Percentiles rank a stretch among this genome's conserved stretches.
Conservation (phyloP, 2,329 filamentous ascomycete genomes). For the Elsinoe batatas region DNA sequence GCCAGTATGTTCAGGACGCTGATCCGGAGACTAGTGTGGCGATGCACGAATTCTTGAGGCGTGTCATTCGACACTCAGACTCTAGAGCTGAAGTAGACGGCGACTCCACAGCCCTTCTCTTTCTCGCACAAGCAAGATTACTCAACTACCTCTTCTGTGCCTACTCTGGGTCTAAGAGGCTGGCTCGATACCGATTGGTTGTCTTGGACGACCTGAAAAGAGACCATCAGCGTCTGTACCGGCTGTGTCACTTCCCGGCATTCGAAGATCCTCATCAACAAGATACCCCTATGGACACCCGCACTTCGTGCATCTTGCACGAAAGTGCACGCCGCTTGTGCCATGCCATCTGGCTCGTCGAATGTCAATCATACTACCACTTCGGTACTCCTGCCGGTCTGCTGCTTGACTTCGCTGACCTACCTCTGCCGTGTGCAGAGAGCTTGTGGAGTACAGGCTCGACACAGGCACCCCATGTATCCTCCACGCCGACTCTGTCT, state of each 20-base stretch:
- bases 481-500: conserved; percentile 27
- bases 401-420: conserved; percentile 10
- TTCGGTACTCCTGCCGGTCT: conserved; percentile 15
- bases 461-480: neutral
- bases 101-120: neutral
- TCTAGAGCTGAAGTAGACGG: neutral
- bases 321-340: conserved; percentile 15
- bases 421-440: conserved; percentile 20
- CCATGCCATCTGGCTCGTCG: conserved; percentile 19
- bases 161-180: neutral
- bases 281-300: neutral
- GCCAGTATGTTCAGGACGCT: conserved; percentile 15
- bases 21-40: neutral
- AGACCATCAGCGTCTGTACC: neutral
- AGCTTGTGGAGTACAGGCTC: conserved; percentile 17
- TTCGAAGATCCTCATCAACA: neutral
- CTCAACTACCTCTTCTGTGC: conserved; percentile 1
- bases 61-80: neutral
- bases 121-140: neutral
- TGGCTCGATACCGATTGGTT: neutral
- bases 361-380: conserved; percentile 17
- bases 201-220: neutral
- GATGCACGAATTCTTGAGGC: conserved; percentile 10
- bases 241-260: neutral
- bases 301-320: conserved; percentile 11